Conservation (phyloP, 148 eudicot species). For the Rhododendron williamsianum region DNA sequence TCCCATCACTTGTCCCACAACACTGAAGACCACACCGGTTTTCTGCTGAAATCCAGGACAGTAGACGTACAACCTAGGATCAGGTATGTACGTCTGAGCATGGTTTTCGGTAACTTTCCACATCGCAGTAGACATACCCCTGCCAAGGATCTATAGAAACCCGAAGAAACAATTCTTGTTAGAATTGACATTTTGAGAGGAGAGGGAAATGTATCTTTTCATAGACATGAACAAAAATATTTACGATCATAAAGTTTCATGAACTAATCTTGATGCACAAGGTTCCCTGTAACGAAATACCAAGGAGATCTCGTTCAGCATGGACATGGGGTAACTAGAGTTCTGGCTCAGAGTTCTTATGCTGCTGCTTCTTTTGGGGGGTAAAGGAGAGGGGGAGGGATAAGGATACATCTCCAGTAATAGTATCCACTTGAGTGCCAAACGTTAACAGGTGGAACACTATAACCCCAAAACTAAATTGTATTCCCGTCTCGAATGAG, state of each 20-base stretch:
- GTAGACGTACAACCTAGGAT: conserved; percentile 39
- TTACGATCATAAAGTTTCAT: background rate
- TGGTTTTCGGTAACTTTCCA: conserved; percentile 64
- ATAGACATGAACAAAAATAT: background rate
- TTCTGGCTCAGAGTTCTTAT: background rate
- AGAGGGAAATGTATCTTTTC: background rate
- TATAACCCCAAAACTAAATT: background rate
- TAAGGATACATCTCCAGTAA: background rate
- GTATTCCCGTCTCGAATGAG: background rate
- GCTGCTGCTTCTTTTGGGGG: too few species aligned
- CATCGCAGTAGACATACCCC: conserved; percentile 58
- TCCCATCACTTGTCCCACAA: conserved; percentile 63
- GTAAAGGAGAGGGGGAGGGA: background rate
- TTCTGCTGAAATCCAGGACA: conserved; percentile 41
- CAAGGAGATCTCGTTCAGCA: too few species aligned
- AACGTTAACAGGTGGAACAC: background rate
- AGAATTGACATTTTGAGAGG: background rate
- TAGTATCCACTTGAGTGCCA: background rate
- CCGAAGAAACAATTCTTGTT: background rate
- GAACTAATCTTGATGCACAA: background rate
- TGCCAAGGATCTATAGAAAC: conserved; percentile 43
- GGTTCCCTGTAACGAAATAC: background rate
- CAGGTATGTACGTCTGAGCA: conserved; percentile 56
- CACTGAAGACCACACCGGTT: conserved; percentile 56
- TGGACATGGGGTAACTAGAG: background rate